Percentiles rank a stretch among this genome's conserved stretches.
These are phyloP conservation scores for Hymenoscyphus repandus DNA, from an alignment of 2,329 filamentous ascomycete species.

Conservation along the genomic window DNA sequence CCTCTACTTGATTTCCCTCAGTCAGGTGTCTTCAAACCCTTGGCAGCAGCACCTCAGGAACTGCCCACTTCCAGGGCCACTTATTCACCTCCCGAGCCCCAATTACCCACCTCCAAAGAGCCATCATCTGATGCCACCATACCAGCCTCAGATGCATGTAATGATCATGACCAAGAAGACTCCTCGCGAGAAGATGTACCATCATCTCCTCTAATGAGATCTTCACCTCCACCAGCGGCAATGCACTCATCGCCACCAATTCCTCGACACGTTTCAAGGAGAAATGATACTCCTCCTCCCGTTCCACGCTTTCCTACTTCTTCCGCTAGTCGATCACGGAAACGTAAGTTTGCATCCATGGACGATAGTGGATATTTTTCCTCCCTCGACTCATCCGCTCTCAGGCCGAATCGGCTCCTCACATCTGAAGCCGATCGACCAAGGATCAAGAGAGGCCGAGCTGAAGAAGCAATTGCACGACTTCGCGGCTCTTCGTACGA, in stretches of 20 bases:
- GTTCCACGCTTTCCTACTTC: slow-evolving; percentile 54
- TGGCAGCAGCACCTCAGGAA: slow-evolving; percentile 21
- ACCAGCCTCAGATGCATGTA: slow-evolving; percentile 60
- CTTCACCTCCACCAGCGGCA: slow-evolving; percentile 63
- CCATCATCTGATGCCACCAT: slow-evolving; percentile 75
- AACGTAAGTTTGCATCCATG: slow-evolving; percentile 73
- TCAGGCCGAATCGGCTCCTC: slow-evolving; percentile 65
- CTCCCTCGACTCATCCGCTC: slow-evolving; percentile 84
- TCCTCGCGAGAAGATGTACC: slow-evolving; percentile 36
- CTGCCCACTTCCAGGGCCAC: slow-evolving; percentile 21
- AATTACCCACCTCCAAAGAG: slow-evolving; percentile 37
- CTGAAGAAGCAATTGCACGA: slow-evolving; percentile 92
- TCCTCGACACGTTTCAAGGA: slow-evolving; percentile 48
- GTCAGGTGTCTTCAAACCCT: slow-evolving; percentile 21
- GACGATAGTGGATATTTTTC: slow-evolving; percentile 97
- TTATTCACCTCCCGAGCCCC: slow-evolving; percentile 18
- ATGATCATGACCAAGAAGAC: slow-evolving; percentile 45
- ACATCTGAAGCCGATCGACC: slow-evolving; percentile 78
- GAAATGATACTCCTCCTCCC: slow-evolving; percentile 72
- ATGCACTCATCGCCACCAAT: slow-evolving; percentile 92
- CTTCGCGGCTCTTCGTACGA: slow-evolving; percentile 90
- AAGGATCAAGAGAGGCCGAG: slow-evolving; percentile 79
- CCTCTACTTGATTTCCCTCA: slow-evolving; percentile 20
- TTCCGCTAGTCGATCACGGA: slow-evolving; percentile 58
- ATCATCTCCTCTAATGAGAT: slow-evolving; percentile 46